Base-by-base conservation (phyloP, 192 early-diverging fungal genomes). In the Coemansia sp. region DNA sequence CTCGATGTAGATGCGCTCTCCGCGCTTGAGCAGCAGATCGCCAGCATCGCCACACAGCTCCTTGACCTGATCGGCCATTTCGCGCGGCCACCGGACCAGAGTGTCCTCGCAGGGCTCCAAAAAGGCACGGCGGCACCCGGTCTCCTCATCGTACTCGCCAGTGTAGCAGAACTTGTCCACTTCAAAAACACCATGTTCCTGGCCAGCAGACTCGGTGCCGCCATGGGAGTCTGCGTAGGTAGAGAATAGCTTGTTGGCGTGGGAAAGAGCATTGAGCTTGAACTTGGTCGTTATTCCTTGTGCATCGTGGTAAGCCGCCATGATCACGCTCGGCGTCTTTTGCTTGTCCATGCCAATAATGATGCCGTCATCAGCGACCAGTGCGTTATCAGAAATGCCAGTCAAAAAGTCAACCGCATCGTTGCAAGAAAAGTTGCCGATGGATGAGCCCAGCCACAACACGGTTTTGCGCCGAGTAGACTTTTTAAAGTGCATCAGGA, bases 401-500 rank as follows among this genome's bases (percentile, higher is more conserved):
- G 64, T 19, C 14, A 97, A 58, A 56, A 97, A 93, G 0, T 60
- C 64, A 11, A 65, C 77, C 5, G 89, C 90, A 9, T 90, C 87
- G 3, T 65, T 30, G 18, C 85, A 71, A 14, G 62, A 76, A 36
- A 82, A 68, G 60, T 94, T 95, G 8, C 94, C 93, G 22, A 97
- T 88, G 0, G 90, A 93, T 3, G 86, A 89, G 0, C 94, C 94
- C 22, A 97, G 77, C 94, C 94, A 97, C 37, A 94, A 67, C 8
- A 92, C 65, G 4, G 83, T 83, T 65, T 90, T 92, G 8, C 75
- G 85, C 1, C 85, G 79, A 3, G 68, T 8, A 0, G 67, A 63
- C 27, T 80, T 63, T 11, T 69, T 60, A 21, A 83, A 83, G 32
- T 63, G 56, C 11, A 85, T 72, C 30, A 95, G 66, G 0, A 86